Evolutionary conservation across 2,329 filamentous ascomycete genomes (phyloP), one percentile per base, ranked within the genome.

Genomic region (Cladobotryum mycophilum): DNA sequence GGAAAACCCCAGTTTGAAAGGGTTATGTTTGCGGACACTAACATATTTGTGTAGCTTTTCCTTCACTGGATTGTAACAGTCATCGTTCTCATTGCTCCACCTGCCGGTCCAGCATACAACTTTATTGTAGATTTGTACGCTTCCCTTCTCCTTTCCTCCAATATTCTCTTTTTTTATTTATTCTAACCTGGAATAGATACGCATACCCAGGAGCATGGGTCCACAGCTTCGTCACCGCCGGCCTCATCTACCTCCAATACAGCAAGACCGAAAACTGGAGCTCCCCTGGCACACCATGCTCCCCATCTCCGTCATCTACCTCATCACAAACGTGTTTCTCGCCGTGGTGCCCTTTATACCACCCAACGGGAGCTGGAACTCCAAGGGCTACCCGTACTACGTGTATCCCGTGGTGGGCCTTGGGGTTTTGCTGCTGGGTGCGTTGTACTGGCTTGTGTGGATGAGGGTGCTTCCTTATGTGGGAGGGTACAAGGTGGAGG

Each of bases 51-150:
- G 1, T 20, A 76, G 64, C 67, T 83, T 8, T 79, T 86, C 57
- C 72, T 86, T 17, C 84, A 87, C 63, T 87, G 81, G 76, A 60
- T 84, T 14, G 74, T 86, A 3, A 84, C 82, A 0, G 71, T 84
- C 51, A 75, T 88, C 41, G 75, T 87, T 12, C 75, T 88, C 33
- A 64, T 86, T 3, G 84, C 82, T 0, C 84, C 84, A 1, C 85
- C 85, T 0, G 78, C 82, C 0, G 84, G 84, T 0, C 76, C 83
- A 14, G 83, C 84, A 0, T 87, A 87, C 64, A 84, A 83, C 65
- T 88, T 88, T 59, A 76, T 84, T 38, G 72, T 80, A 45, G 78
- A 81, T 54, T 62, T 84, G 43, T 76, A 73, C 15, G 56, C n/a
- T 52, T 15, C 34, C 15, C 13, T 22, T 14, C 5, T 12, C 17